Evolutionary conservation across 2,329 filamentous ascomycete genomes (phyloP).

Genomic region (Ilyonectria mors-panacis): DNA sequence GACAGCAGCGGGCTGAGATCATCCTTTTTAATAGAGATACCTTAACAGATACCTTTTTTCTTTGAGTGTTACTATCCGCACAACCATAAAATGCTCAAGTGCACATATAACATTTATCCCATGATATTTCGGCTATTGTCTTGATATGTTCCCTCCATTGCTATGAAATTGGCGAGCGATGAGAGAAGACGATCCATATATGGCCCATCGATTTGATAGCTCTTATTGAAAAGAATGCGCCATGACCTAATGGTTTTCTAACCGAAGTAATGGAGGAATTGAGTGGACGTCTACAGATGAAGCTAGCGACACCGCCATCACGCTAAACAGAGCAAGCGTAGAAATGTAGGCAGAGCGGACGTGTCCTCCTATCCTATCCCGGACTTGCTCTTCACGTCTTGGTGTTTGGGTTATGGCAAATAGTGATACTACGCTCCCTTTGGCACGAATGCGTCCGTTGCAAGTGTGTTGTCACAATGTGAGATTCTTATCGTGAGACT

Average conservation of each 20-base stretch:
- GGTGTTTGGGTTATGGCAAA: too few relatives aligned
- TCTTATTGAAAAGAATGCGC: background rate
- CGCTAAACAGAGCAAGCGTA: too few relatives aligned
- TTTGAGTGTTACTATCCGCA: background rate
- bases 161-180: background rate
- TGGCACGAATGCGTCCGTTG: too few relatives aligned
- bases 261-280: background rate
- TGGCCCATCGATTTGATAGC: background rate
- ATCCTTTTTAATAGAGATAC: constrained; percentile 23
- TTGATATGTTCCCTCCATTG: background rate
- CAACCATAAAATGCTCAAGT: background rate
- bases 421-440: too few relatives aligned
- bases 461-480: too few relatives aligned
- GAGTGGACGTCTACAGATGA: too few relatives aligned
- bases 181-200: background rate
- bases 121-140: background rate
- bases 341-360: too few relatives aligned
- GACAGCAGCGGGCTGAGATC: constrained; percentile 20
- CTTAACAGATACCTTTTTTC: constrained; percentile 18
- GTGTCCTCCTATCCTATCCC: too few relatives aligned
- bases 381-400: too few relatives aligned
- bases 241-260: background rate
- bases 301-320: too few relatives aligned
- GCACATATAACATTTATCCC: background rate
- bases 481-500: too few relatives aligned